Evolutionary conservation across 163 green algal species (phyloP).

Genomic region (Scenedesmus sp.): DNA sequence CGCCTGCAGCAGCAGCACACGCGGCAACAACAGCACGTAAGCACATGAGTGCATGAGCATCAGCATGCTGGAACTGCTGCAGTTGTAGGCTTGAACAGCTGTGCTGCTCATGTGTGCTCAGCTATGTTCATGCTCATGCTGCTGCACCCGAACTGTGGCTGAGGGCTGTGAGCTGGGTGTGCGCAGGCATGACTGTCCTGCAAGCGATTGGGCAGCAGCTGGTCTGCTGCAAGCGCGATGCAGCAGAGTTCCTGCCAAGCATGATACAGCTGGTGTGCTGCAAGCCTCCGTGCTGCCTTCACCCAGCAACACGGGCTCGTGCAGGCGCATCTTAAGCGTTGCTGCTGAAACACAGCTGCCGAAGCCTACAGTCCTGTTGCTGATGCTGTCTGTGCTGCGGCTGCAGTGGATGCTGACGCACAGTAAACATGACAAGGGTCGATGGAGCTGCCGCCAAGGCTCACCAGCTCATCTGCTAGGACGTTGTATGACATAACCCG

Average conservation of each 20-base stretch:
- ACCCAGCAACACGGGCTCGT: not conserved
- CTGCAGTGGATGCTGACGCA: not conserved
- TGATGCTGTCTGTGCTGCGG: not conserved
- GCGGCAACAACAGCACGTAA: not conserved
- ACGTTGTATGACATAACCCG: constrained; percentile 84
- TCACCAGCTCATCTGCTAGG: constrained; percentile 76
- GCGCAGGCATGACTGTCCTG: not conserved
- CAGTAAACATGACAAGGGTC: not conserved
- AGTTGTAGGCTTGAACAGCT: not conserved
- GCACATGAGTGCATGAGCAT: not conserved
- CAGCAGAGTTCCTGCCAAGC: no score
- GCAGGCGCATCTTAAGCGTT: not conserved
- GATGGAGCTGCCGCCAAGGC: not conserved
- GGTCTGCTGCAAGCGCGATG: no score
- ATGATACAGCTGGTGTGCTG: not conserved
- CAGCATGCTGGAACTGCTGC: not conserved
- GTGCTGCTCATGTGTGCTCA: not conserved
- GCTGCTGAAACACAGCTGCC: not conserved
- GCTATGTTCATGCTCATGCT: not conserved
- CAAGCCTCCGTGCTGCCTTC: not conserved
- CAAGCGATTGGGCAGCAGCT: no score
- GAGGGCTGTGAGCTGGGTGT: not conserved
- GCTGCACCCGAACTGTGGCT: no score
- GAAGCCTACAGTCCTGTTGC: not conserved
- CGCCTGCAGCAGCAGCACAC: constrained; percentile 20